These are phyloP conservation scores for Salvia splendens DNA, from an alignment of 257 asterid species.

Conservation along the genomic window DNA sequence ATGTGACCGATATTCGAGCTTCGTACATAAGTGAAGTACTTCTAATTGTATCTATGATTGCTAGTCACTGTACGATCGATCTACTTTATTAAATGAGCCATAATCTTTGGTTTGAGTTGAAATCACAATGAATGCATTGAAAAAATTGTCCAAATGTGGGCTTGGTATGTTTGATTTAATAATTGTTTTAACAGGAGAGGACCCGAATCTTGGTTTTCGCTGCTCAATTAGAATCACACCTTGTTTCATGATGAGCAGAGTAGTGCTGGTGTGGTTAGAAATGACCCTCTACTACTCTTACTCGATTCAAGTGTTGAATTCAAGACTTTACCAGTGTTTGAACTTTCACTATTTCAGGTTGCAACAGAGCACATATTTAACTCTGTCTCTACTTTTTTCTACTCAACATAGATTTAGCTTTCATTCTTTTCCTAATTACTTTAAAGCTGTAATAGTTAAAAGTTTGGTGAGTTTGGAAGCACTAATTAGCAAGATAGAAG, in stretches of 20 bases:
- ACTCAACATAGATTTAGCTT: neutral
- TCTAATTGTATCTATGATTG: neutral
- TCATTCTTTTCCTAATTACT: too few species aligned
- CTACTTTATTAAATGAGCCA: slow-evolving; percentile 29
- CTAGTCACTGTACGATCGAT: slow-evolving; percentile 1
- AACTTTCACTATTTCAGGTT: neutral
- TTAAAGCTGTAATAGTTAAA: neutral
- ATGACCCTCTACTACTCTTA: neutral
- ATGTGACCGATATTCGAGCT: neutral
- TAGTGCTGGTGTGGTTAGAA: neutral
- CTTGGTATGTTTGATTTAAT: slow-evolving; percentile 10
- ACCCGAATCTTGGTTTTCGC: neutral
- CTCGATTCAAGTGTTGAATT: neutral
- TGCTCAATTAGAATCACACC: slow-evolving; percentile 4
- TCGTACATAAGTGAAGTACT: neutral
- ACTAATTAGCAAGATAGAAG: slow-evolving; percentile 22
- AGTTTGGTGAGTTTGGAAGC: slow-evolving; percentile 27
- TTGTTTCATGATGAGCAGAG: neutral
- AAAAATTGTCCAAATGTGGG: slow-evolving; percentile 3
- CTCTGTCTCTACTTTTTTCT: slow-evolving; percentile 3
- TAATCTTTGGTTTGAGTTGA: slow-evolving; percentile 19
- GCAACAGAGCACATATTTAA: neutral
- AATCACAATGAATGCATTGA: slow-evolving; percentile 7
- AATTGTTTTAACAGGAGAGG: neutral
- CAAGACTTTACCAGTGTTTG: neutral